A percentile compares a stretch with the other conserved stretches of the same genome.
These are phyloP conservation scores for Aspergillus steynii DNA, from an alignment of 495 filamentous ascomycete species.

Conservation along the genomic window DNA sequence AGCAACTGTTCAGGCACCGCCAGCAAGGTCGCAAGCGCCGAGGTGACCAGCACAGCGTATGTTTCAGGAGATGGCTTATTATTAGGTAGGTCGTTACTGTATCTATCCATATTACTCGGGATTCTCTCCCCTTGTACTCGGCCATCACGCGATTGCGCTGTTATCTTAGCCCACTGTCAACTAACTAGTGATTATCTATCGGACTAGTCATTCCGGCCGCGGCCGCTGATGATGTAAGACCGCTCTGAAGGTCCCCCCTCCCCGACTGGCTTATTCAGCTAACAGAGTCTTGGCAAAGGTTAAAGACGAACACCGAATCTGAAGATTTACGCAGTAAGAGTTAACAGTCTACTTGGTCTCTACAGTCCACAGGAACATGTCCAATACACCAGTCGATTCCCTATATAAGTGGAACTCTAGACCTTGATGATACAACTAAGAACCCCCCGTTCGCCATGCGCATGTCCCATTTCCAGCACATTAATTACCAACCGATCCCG, in stretches of 20 bases:
- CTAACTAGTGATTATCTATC: neutral
- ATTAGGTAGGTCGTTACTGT: too few species aligned
- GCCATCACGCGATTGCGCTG: neutral
- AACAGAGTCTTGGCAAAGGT: too few species aligned
- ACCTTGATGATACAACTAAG: conserved; percentile 43
- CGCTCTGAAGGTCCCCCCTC: conserved; percentile 2
- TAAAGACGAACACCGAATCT: too few species aligned
- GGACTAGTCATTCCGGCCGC: neutral
- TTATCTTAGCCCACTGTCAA: neutral
- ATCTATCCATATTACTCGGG: too few species aligned
- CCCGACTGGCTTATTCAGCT: too few species aligned
- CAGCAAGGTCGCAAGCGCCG: neutral
- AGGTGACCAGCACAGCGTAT: neutral
- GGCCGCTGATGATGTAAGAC: conserved; percentile 16
- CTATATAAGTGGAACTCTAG: conserved; percentile 28
- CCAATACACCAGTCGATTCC: conserved; percentile 18
- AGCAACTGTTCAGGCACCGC: neutral
- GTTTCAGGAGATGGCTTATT: neutral
- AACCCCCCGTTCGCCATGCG: conserved; percentile 28
- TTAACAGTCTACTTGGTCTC: neutral
- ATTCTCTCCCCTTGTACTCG: neutral
- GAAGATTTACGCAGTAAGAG: too few species aligned
- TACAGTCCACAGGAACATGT: neutral
- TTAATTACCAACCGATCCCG: conserved; percentile 1
- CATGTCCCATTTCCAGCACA: conserved; percentile 20